Percentiles rank a stretch among this genome's conserved stretches.
Conservation (phyloP, 2,329 filamentous ascomycete genomes). For the Aureobasidium melanogenum region DNA sequence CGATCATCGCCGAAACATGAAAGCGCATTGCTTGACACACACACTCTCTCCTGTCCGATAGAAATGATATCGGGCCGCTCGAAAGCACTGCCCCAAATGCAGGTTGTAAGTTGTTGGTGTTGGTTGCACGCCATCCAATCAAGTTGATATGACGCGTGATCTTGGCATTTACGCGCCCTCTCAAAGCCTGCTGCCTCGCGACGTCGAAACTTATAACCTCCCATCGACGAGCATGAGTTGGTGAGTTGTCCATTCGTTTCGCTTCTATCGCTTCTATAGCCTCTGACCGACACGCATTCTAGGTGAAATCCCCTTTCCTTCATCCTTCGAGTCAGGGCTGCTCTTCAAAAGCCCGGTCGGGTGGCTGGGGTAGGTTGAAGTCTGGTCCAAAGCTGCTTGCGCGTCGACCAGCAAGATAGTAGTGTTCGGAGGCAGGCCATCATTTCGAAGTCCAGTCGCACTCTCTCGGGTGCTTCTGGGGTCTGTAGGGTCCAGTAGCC, state of each 20-base stretch:
- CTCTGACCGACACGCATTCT: background rate
- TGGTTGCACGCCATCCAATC: background rate
- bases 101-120: background rate
- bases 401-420: background rate
- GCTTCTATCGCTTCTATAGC: background rate
- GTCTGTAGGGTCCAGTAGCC: no score
- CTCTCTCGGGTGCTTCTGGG: background rate
- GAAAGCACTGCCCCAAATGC: background rate
- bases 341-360: background rate
- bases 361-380: background rate
- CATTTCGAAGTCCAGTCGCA: background rate
- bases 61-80: background rate
- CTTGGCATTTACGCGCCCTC: background rate
- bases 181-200: background rate
- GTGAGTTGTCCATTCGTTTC: background rate
- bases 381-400: background rate
- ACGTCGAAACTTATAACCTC: background rate
- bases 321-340: background rate
- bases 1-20: background rate
- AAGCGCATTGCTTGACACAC: background rate
- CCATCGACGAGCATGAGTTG: background rate
- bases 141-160: background rate
- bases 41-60: background rate
- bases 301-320: background rate
- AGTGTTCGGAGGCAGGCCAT: slow-evolving; percentile 1